phyloP scores from a whole-genome alignment of 768 basidiomycete genomes.

The Amanita jacksonii region DNA sequence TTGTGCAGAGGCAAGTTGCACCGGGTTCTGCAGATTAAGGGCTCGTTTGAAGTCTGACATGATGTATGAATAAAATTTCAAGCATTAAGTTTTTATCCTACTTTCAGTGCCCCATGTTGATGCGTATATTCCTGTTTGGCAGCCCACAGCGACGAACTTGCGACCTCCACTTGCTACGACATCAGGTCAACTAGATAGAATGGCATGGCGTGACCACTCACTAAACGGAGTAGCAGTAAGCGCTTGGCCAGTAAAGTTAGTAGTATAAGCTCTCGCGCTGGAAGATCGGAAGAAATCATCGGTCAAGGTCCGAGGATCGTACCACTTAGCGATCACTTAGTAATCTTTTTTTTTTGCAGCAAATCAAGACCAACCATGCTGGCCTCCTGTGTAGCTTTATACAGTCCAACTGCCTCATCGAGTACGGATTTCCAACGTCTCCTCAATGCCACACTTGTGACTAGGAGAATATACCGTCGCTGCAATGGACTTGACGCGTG shows the following conservation, averaged over 20 bases:
- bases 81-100: too few relatives aligned
- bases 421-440: constrained; percentile 56
- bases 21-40: constrained; percentile 39
- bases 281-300: constrained; percentile 51
- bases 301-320: constrained; percentile 46
- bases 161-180: constrained; percentile 38
- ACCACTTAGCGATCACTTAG: constrained; percentile 41
- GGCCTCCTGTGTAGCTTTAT: constrained; percentile 55
- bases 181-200: not conserved
- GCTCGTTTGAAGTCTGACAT: constrained; percentile 48
- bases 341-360: not conserved
- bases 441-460: constrained; percentile 44
- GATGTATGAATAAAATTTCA: not conserved
- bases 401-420: constrained; percentile 51
- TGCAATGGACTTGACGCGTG: constrained; percentile 48
- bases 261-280: constrained; percentile 24
- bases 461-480: constrained; percentile 68
- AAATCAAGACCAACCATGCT: constrained; percentile 49
- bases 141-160: constrained; percentile 55
- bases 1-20: constrained; percentile 48
- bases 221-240: constrained; percentile 54
- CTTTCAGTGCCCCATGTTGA: constrained; percentile 45
- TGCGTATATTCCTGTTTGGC: constrained; percentile 61
- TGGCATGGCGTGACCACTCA: constrained; percentile 23
- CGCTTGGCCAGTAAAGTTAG: constrained; percentile 43